Evolutionary conservation across 2,329 filamentous ascomycete species (phyloP), one percentile per base, ranked within the genome.

Genomic region (Ophiosphaerella korrae): DNA sequence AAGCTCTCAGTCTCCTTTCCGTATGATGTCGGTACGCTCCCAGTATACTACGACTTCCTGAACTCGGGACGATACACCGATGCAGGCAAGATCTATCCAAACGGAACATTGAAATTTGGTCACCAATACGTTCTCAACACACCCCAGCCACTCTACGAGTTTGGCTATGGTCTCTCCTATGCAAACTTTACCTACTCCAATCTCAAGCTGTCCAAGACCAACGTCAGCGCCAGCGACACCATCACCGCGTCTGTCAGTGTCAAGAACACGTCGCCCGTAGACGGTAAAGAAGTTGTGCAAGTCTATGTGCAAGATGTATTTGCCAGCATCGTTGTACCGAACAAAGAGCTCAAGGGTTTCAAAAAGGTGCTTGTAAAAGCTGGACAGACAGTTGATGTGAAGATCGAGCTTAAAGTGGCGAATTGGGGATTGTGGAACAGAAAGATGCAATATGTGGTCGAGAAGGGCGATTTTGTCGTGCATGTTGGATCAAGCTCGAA

Each of bases 41-140:
- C 88, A 0, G 78, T 87, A 44, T 89, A 86, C 76, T 90, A 90
- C 67, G 86, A 90, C 65, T 86, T 88, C 69, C 75, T 88, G 39
- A 89, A 89, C 73, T 87, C 84, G 0, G 87, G 82, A 0, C 81
- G 87, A 3, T 68, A 73, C 18, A 60, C 67, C 5, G 80, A 84
- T 35, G 77, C 83, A 0, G 86, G 87, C 0, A 71, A 73, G 0
- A 72, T 79, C 1, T 75, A 81, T 46, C 68, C 75, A 2, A 85
- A 89, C 52, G 85, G 85, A 1, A 85, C 82, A 0, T 69, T 89
- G 41, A 73, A 79, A 3, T 89, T 88, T 58, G 86, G 86, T 1
- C 82, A 81, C 62, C 82, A 83, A 60, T 89, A 89, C 63, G 85
- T 88, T 7, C 77, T 89, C 13, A 78, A 80, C 38, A 81, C 76